A percentile compares a stretch with the other conserved stretches of the same genome.
phyloP scores from a whole-genome alignment of 805 yeast species.

The Yamadazyma sp. region DNA sequence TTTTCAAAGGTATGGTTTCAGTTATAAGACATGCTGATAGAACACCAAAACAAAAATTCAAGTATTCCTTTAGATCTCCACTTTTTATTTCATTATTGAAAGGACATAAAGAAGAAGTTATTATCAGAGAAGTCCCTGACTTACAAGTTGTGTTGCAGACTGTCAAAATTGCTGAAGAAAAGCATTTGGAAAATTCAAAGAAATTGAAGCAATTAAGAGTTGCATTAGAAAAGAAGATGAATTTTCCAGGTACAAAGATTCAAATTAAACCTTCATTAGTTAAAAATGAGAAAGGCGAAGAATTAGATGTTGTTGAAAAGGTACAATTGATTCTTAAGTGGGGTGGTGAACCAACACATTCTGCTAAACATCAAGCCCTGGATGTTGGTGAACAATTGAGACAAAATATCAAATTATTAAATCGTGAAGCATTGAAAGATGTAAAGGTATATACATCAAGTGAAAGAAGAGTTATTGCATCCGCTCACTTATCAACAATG shows the following conservation, averaged over 20 bases:
- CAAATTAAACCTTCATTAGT: constrained; percentile 87
- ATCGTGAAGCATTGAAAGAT: constrained; percentile 78
- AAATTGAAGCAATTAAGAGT: constrained; percentile 73
- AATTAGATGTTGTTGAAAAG: constrained; percentile 74
- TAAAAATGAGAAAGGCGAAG: no score
- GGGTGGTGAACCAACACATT: constrained; percentile 99
- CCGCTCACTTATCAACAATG: constrained; percentile 83
- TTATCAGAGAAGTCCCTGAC: constrained; percentile 85
- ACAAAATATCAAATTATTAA: constrained; percentile 83
- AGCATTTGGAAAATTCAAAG: constrained; percentile 72
- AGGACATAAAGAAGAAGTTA: constrained; percentile 95
- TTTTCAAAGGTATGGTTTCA: constrained; percentile 85
- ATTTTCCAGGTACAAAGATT: constrained; percentile 93
- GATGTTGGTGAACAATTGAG: constrained; percentile 96
- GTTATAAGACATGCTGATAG: constrained; percentile 97
- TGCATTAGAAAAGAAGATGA: constrained; percentile 85
- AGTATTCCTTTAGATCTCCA: constrained; percentile 88
- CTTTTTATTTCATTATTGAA: constrained; percentile 81
- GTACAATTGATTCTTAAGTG: constrained; percentile 95
- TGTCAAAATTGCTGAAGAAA: constrained; percentile 75
- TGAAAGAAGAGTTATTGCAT: constrained; percentile 90
- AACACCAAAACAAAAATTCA: constrained; percentile 97
- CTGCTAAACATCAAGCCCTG: constrained; percentile 89
- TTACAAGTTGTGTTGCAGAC: constrained; percentile 82
- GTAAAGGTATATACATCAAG: constrained; percentile 87